Conservation (phyloP, 1,284 basidiomycete genomes). For the Rhodotorula sp. region DNA sequence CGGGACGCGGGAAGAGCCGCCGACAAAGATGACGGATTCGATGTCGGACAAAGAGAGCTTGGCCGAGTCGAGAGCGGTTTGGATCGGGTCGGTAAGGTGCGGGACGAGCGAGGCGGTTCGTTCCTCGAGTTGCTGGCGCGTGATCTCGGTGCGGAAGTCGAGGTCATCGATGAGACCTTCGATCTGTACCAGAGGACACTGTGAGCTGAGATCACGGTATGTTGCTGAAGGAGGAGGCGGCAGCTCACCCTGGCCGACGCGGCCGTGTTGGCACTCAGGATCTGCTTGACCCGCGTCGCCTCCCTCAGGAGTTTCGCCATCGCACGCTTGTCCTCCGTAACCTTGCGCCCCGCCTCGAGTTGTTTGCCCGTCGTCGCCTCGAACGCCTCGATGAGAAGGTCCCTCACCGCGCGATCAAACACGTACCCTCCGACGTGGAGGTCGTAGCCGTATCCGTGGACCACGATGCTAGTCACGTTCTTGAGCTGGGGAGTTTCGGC, state of each 20-base stretch:
- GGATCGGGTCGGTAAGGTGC: constrained; percentile 70
- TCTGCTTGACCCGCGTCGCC: constrained; percentile 83
- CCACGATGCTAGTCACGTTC: constrained; percentile 70
- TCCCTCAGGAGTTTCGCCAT: constrained; percentile 95
- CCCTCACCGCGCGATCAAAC: constrained; percentile 77
- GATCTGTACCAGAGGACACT: constrained; percentile 54
- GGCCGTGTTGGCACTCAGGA: constrained; percentile 89
- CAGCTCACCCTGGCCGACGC: constrained; percentile 64
- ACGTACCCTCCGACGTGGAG: constrained; percentile 73
- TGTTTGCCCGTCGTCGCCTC: constrained; percentile 61
- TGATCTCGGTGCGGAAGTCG: constrained; percentile 78
- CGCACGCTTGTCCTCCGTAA: constrained; percentile 65
- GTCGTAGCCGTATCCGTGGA: constrained; percentile 77
- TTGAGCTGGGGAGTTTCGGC: constrained; percentile 48
- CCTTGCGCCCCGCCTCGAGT: constrained; percentile 42
- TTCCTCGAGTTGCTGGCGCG: constrained; percentile 73
- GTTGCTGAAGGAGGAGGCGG: background rate
- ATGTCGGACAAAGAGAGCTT: constrained; percentile 70
- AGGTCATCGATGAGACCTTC: constrained; percentile 87
- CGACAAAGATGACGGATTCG: constrained; percentile 84
- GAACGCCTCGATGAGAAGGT: constrained; percentile 72
- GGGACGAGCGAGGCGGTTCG: constrained; percentile 59
- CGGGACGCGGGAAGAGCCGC: constrained; percentile 84
- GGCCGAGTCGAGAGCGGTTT: constrained; percentile 69
- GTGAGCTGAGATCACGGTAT: background rate